A percentile compares a stretch with the other conserved stretches of the same genome.
These are phyloP conservation scores for Annulohypoxylon moriforme DNA, from an alignment of 495 filamentous ascomycete species.

Conservation along the genomic window DNA sequence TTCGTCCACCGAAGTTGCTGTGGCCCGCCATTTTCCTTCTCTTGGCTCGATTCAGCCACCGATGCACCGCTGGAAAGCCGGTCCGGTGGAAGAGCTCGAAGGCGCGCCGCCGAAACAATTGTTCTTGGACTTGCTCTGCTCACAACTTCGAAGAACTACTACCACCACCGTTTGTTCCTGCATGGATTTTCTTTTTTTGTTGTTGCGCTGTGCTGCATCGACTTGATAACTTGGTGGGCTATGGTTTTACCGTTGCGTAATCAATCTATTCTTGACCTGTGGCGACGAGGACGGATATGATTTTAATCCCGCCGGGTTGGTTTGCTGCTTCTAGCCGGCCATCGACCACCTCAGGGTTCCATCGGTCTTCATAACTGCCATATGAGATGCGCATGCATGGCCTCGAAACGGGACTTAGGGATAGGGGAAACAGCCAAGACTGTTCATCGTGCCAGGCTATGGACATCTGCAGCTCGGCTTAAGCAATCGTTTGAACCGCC, in stretches of 20 bases:
- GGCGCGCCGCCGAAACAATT: background rate
- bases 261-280: background rate
- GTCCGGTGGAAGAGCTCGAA: conserved; percentile 31
- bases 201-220: background rate
- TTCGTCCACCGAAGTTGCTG: conserved; percentile 1
- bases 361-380: conserved; percentile 27
- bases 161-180: background rate
- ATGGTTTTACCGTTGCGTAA: background rate
- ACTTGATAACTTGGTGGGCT: background rate
- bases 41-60: conserved; percentile 28
- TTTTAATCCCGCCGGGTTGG: background rate
- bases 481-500: background rate
- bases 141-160: background rate
- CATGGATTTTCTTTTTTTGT: background rate
- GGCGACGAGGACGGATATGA: background rate
- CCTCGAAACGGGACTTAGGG: conserved; percentile 1
- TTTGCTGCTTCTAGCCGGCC: conserved; percentile 7
- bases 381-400: conserved; percentile 4
- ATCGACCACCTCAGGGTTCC: conserved; percentile 20
- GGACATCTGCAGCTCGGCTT: background rate
- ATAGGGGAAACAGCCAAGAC: background rate
- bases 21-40: conserved; percentile 7
- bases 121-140: background rate
- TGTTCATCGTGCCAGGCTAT: conserved; percentile 5
- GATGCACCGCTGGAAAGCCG: conserved; percentile 33